Conservation (phyloP, 345 rosid species). For the Gossypium thurberi region DNA sequence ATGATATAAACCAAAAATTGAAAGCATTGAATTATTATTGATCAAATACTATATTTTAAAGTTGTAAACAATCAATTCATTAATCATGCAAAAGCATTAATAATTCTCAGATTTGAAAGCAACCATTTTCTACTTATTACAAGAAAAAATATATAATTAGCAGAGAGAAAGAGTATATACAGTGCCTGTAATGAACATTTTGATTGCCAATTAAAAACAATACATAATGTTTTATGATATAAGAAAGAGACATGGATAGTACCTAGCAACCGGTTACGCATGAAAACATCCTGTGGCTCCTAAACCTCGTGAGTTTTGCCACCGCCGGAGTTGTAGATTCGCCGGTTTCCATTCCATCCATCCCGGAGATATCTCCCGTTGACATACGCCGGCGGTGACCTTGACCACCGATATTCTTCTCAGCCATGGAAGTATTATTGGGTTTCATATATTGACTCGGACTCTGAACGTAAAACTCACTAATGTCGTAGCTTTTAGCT, state of each 20-base stretch:
- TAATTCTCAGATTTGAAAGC: not conserved
- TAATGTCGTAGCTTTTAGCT: constrained; percentile 31
- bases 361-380: constrained; percentile 35
- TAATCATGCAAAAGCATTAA: not conserved
- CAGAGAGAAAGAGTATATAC: not conserved
- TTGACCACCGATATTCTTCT: not conserved
- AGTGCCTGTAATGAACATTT: not conserved
- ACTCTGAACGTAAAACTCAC: constrained; percentile 21
- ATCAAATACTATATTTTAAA: too few relatives aligned
- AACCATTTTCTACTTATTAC: not conserved
- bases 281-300: constrained; percentile 63
- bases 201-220: not conserved
- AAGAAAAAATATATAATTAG: not conserved
- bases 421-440: not conserved
- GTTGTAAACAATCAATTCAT: not conserved
- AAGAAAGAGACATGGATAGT: not conserved
- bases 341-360: not conserved
- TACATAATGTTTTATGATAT: not conserved
- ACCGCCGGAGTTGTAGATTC: constrained; percentile 16
- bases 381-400: constrained; percentile 44
- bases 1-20: not conserved
- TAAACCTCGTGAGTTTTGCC: constrained; percentile 41
- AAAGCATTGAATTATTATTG: too few relatives aligned
- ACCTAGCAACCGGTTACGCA: constrained; percentile 17
- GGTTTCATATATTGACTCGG: not conserved